Evolutionary conservation across 768 basidiomycete genomes (phyloP), one percentile per base, ranked within the genome.

Genomic region (Clathrus columnatus): DNA sequence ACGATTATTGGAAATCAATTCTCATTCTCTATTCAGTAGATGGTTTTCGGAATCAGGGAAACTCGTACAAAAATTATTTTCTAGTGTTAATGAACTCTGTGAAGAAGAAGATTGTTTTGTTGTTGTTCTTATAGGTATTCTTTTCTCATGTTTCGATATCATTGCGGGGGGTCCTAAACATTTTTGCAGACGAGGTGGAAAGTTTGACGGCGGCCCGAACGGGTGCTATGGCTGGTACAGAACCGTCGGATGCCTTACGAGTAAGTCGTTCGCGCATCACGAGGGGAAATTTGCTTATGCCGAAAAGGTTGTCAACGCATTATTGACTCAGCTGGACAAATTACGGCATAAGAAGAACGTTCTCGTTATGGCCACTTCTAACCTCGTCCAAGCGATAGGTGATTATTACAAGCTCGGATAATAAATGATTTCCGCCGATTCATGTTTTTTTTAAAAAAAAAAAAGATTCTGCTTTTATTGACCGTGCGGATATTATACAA

Each of bases 31-130:
- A 16, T 98, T 99, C 68, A 94, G 91, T 16, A 89, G 93, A 62
- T 99, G 96, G 95, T 99, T 98, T 71, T 97, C 94, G 0, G 96
- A 99, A 67, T 96, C 93, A 0, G 96, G 96, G 16, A 99, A 99
- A 68, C 82, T 99, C 26, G 96, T 99, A 1, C 95, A 98, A 64
- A 81, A 87, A 47, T 74, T 99, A 17, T 99, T 98, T 66, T 80
- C 77, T 36, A 87, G 79, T 57, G 91, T 99, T 55, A 88, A 79
- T 36, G 93, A 96, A 60, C 77, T 98, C 70, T 85, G 89, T 0
- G 93, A 96, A 49, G 93, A 97, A 62, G 87, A 94, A 59, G 83
- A 85, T 55, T 81, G 82, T 16, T 97, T 99, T 63, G 84, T 99
- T 2, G 84, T 96, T 4, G 91, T 99, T 17, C 76, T 99, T 43